phyloP scores from a whole-genome alignment of 257 asterid species.

The Buddleja alternifolia region DNA sequence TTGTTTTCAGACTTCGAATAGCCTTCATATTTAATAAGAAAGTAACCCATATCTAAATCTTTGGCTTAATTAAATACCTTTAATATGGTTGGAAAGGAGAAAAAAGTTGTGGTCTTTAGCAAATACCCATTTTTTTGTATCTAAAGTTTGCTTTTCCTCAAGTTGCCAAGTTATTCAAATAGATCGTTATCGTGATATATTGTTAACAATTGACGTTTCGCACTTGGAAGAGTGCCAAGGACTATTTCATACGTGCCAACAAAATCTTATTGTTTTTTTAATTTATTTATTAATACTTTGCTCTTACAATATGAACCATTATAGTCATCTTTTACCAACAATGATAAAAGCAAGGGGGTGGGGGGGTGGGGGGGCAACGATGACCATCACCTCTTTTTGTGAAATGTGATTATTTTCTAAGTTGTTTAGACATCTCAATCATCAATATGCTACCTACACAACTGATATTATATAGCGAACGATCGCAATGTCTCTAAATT shows the following conservation, averaged over 20 bases:
- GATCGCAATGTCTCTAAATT: too few relatives aligned
- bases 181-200: background rate
- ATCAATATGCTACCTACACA: too few relatives aligned
- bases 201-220: background rate
- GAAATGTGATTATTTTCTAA: too few relatives aligned
- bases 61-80: background rate
- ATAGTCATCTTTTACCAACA: background rate
- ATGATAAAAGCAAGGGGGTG: conserved; percentile 14
- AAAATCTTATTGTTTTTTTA: background rate
- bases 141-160: background rate
- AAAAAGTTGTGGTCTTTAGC: background rate
- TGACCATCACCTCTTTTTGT: too few relatives aligned
- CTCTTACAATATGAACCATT: background rate
- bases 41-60: background rate
- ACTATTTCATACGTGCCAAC: conserved; percentile 16
- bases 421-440: too few relatives aligned
- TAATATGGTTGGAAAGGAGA: background rate
- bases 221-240: conserved; percentile 10
- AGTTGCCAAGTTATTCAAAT: background rate
- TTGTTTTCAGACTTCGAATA: too few relatives aligned
- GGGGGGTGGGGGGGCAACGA: conserved; percentile 15
- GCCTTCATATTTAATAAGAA: background rate
- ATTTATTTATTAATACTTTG: background rate
- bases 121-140: background rate
- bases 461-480: too few relatives aligned